A percentile compares a stretch with the other conserved stretches of the same genome.
Evolutionary conservation across 208 protist species (phyloP).

Genomic region (Sergeia podlipaevii): DNA sequence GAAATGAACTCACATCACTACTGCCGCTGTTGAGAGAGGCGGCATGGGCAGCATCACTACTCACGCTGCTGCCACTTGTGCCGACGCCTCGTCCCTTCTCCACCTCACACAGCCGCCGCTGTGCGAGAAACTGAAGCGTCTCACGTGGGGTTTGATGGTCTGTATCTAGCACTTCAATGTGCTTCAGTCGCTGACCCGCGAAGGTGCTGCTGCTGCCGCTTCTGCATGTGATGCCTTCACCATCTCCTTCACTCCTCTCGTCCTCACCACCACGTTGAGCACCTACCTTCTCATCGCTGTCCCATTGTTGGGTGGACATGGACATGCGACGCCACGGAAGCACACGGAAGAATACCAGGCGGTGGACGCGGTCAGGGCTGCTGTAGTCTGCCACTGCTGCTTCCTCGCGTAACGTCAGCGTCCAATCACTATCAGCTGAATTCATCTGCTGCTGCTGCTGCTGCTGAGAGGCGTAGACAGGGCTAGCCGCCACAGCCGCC

Average conservation of each 20-base stretch:
- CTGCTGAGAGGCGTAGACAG: not conserved
- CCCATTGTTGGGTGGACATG: no score
- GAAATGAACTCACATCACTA: not conserved
- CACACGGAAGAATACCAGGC: not conserved
- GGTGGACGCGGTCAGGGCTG: not conserved
- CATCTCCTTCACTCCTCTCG: not conserved
- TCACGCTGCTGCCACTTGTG: not conserved
- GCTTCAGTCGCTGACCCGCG: constrained; percentile 13
- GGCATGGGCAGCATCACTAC: not conserved
- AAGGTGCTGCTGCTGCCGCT: no score
- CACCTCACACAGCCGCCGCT: not conserved
- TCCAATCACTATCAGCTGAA: no score
- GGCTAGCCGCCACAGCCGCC: not conserved
- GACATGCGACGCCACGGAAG: no score
- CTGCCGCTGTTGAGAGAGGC: not conserved
- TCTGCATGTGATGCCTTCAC: not conserved
- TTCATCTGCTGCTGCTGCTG: not conserved
- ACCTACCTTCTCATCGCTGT: no score
- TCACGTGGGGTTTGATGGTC: constrained; percentile 14
- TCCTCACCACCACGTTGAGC: no score
- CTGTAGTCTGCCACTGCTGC: constrained; percentile 1
- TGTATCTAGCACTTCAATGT: constrained; percentile 26
- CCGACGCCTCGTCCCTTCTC: not conserved
- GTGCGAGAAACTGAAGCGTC: constrained; percentile 1
- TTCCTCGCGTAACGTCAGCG: not conserved